Evolutionary conservation across 768 basidiomycete species (phyloP).

Genomic region (Cantharellus anzutake): DNA sequence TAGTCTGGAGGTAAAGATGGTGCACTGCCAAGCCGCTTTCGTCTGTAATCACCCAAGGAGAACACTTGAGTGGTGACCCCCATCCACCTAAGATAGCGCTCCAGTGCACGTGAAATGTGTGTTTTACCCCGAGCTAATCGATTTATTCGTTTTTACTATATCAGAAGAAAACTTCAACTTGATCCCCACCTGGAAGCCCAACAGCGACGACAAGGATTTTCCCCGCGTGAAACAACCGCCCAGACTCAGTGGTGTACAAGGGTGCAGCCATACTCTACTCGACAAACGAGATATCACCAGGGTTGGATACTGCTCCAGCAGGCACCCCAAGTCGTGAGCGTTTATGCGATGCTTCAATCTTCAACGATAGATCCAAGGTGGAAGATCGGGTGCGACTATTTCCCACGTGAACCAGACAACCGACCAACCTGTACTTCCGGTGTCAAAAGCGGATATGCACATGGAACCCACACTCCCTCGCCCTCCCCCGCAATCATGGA

Average conservation of each 20-base stretch:
- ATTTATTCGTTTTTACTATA: background rate
- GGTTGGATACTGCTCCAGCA: no score
- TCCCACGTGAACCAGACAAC: no score
- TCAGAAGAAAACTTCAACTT: slow-evolving; percentile 1
- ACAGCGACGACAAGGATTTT: slow-evolving; percentile 88
- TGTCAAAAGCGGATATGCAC: no score
- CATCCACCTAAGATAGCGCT: slow-evolving; percentile 96
- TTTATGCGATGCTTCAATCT: no score
- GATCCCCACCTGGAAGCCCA: slow-evolving; percentile 42
- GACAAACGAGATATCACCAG: no score
- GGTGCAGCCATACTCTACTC: slow-evolving; percentile 62
- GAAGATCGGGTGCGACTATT: no score
- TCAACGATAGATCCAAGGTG: no score
- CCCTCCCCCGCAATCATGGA: no score
- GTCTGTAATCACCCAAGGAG: slow-evolving; percentile 84
- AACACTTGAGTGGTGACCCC: slow-evolving; percentile 93
- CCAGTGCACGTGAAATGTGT: slow-evolving; percentile 85
- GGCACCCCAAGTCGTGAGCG: no score
- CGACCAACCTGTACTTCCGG: no score
- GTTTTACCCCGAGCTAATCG: slow-evolving; percentile 72
- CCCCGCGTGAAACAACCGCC: slow-evolving; percentile 73
- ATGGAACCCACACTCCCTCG: no score
- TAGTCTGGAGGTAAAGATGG: slow-evolving; percentile 83
- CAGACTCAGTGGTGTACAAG: slow-evolving; percentile 71
- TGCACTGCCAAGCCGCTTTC: slow-evolving; percentile 76